A percentile compares a stretch with the other conserved stretches of the same genome.
Evolutionary conservation across 163 green algal genomes (phyloP).

Genomic region (Picocystis sp.): DNA sequence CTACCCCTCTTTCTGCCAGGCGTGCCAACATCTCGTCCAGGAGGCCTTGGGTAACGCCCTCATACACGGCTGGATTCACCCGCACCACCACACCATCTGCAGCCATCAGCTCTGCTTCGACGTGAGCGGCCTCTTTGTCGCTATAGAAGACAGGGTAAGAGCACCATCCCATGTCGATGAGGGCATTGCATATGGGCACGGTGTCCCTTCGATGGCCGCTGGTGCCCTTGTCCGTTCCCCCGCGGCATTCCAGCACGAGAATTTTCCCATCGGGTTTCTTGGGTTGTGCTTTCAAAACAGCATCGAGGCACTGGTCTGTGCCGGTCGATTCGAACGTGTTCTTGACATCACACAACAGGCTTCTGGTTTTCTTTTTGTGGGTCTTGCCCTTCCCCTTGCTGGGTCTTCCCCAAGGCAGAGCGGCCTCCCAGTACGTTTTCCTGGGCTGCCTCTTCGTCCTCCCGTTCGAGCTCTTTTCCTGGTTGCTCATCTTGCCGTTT

Average conservation of each 20-base stretch:
- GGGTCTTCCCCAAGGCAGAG: too few relatives aligned
- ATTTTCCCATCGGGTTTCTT: slow-evolving; percentile 6
- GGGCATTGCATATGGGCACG: slow-evolving; percentile 11
- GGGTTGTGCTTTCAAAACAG: neutral
- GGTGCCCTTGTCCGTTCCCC: slow-evolving; percentile 9
- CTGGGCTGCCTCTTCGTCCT: too few relatives aligned
- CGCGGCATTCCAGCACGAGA: slow-evolving; percentile 7
- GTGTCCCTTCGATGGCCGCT: slow-evolving; percentile 10
- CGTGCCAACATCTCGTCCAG: slow-evolving; percentile 12
- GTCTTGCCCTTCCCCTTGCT: too few relatives aligned
- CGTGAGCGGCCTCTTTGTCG: neutral
- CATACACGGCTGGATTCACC: slow-evolving; percentile 16
- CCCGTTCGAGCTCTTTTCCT: too few relatives aligned
- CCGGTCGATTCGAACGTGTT: too few relatives aligned
- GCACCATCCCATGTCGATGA: slow-evolving; percentile 8
- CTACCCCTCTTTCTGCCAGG: slow-evolving; percentile 6
- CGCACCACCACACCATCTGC: slow-evolving; percentile 14
- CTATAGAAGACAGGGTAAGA: slow-evolving; percentile 8
- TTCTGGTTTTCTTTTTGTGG: too few relatives aligned
- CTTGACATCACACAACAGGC: too few relatives aligned
- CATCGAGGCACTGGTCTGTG: too few relatives aligned
- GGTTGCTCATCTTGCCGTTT: too few relatives aligned
- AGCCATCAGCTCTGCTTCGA: slow-evolving; percentile 1
- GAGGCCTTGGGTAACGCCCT: slow-evolving; percentile 6
- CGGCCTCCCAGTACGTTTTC: too few relatives aligned